phyloP scores from a whole-genome alignment of 139 green algal species.

The Yamagishiella unicocca region DNA sequence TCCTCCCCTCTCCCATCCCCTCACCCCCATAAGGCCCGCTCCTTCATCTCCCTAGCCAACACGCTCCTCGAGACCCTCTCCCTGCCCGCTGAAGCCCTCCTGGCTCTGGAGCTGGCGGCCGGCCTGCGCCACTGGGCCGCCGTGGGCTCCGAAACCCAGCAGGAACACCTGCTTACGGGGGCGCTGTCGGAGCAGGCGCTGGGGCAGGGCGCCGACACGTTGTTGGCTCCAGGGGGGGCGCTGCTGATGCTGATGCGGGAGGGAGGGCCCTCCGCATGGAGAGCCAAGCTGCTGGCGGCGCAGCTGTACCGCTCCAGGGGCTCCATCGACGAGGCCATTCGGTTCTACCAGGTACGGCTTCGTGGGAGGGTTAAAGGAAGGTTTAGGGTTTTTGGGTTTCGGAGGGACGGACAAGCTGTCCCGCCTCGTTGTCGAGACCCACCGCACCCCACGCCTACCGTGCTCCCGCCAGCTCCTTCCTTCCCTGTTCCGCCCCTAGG shows the following conservation, averaged over 20 bases:
- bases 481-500: too few species aligned
- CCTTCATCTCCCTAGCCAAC: slow-evolving; percentile 27
- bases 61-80: slow-evolving; percentile 17
- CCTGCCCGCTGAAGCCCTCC: slow-evolving; percentile 21
- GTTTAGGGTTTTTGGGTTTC: too few species aligned
- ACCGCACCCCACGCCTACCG: too few species aligned
- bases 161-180: background rate
- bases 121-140: slow-evolving; percentile 30
- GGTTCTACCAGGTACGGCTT: slow-evolving; percentile 37
- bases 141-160: background rate
- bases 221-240: slow-evolving; percentile 16
- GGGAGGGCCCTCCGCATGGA: background rate
- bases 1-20: background rate
- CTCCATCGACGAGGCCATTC: slow-evolving; percentile 18
- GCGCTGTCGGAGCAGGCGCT: slow-evolving; percentile 30
- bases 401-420: too few species aligned
- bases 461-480: too few species aligned
- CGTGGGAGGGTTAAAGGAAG: too few species aligned
- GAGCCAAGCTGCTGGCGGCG: slow-evolving; percentile 14
- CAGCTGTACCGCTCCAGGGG: slow-evolving; percentile 1
- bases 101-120: slow-evolving; percentile 13
- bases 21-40: background rate
- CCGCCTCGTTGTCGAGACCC: too few species aligned
- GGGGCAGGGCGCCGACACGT: background rate
- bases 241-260: slow-evolving; percentile 4